Evolutionary conservation across 2,329 filamentous ascomycete species (phyloP).

Genomic region (Trichoderma sp.): DNA sequence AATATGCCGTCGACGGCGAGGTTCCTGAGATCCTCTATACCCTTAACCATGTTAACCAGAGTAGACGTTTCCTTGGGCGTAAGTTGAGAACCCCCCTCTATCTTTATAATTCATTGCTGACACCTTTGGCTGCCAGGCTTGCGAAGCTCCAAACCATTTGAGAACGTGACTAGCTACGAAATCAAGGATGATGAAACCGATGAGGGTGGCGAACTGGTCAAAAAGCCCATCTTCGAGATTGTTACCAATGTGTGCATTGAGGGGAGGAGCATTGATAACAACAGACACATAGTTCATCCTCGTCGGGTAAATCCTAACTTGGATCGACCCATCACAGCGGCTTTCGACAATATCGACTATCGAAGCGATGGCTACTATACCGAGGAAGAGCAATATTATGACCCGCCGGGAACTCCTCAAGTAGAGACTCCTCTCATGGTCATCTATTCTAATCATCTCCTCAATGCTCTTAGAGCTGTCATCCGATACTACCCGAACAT

Average conservation of each 20-base stretch:
- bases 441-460: conserved; percentile 45
- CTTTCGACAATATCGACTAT: conserved; percentile 27
- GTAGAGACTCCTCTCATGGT: conserved; percentile 39
- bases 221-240: conserved; percentile 43
- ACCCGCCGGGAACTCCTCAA: conserved; percentile 27
- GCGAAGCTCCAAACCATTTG: conserved; percentile 39
- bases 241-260: conserved; percentile 38
- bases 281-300: conserved; percentile 11
- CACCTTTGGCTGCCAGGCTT: conserved; percentile 28
- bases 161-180: conserved; percentile 31
- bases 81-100: conserved; percentile 21
- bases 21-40: conserved; percentile 43
- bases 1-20: conserved; percentile 30
- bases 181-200: conserved; percentile 27
- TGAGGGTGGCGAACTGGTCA: conserved; percentile 17
- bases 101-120: conserved; percentile 19
- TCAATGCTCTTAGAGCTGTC: conserved; percentile 47
- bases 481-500: conserved; percentile 47
- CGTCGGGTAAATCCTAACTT: conserved; percentile 19
- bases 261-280: background rate
- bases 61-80: conserved; percentile 38
- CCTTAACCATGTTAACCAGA: conserved; percentile 38
- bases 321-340: conserved; percentile 32
- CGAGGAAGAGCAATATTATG: conserved; percentile 25
- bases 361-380: conserved; percentile 29